A percentile compares a stretch with the other conserved stretches of the same genome.
Conservation (phyloP, 305 asterid species). For the Fraxinus floribunda region DNA sequence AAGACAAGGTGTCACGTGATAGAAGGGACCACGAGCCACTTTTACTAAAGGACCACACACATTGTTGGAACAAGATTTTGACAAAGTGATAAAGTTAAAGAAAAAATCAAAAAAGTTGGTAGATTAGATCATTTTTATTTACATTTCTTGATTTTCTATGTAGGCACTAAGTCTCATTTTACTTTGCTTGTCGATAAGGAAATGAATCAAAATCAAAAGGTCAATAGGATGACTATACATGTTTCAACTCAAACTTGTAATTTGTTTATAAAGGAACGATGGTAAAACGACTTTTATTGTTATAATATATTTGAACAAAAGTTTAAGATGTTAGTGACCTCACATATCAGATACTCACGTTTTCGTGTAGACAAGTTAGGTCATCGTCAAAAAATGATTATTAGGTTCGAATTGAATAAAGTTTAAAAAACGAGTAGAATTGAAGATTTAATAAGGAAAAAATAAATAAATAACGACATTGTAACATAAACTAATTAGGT, state of each 20-base stretch:
- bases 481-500: background rate
- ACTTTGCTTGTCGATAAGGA: background rate
- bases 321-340: background rate
- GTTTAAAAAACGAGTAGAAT: background rate
- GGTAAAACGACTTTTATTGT: background rate
- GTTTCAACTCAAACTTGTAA: background rate
- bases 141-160: background rate
- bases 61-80: constrained; percentile 19
- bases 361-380: background rate
- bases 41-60: constrained; percentile 24
- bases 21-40: constrained; percentile 24
- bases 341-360: background rate
- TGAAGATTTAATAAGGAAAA: background rate
- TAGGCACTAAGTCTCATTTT: constrained; percentile 8
- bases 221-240: background rate
- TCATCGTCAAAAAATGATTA: background rate
- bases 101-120: constrained; percentile 34
- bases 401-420: background rate
- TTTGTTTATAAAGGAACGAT: background rate
- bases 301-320: background rate
- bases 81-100: constrained; percentile 31
- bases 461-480: background rate
- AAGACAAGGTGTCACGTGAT: constrained; percentile 42
- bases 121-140: constrained; percentile 17
- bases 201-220: background rate